Base-by-base conservation (phyloP, 1,284 basidiomycete genomes). In the Malassezia equina region DNA sequence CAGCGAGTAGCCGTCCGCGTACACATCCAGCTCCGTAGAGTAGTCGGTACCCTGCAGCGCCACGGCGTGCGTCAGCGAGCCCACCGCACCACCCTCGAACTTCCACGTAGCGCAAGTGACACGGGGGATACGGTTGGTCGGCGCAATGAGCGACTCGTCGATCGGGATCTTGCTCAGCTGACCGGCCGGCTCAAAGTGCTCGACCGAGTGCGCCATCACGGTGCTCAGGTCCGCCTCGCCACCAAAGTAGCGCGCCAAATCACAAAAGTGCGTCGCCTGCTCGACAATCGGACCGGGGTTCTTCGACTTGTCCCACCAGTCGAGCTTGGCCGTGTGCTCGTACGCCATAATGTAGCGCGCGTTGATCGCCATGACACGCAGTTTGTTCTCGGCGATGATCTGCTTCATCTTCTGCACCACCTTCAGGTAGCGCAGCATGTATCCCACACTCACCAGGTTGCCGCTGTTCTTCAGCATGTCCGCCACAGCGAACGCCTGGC, bases 311-410 rank as follows among this genome's bases (percentile, higher is more conserved):
- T 93, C 86, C 94, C 94, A 98, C 93, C 94, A 75, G 66, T 90
- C 88, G 4, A 83, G 83, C 78, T 94, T 94, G 45, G 83, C 83
- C 1, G 71, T 71, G 43, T 52, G 42, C 83, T 79, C 76, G 64
- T 94, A 95, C 21, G 93, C 91, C 75, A 86, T 88, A 33, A 90
- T 88, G 77, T 96, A 96, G 61, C 91, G 86, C 8, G 90, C 91
- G 65, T 91, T 85, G 51, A 91, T 95, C 48, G 86, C 82, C 91
- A 98, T 96, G 55, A 98, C 90, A n/a, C 86, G 86, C 58, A 96
- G 81, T 72, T 90, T 82, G 76, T 95, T 94, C 61, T 93, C 90
- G 69, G 89, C 81, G 73, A 96, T 87, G 75, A 96, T 91, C 49
- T 61, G 63, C 62, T 96, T 95, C 89, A 98, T 96, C 82, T 86